phyloP scores from a whole-genome alignment of 129 eudicot species.

The Lactuca sativa region DNA sequence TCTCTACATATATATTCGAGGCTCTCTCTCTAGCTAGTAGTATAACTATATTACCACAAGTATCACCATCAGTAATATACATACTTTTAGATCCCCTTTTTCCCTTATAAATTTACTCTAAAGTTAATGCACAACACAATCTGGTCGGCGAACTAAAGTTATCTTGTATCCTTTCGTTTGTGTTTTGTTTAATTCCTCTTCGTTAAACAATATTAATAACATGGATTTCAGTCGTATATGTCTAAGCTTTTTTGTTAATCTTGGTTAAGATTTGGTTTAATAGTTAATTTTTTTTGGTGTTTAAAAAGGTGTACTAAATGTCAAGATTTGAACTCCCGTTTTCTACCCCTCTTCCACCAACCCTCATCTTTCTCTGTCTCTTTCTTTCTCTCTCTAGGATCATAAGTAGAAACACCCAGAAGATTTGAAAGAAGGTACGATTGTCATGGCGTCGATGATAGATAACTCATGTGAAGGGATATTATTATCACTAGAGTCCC shows the following conservation, averaged over 20 bases:
- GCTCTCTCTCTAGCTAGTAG: conserved; percentile 11
- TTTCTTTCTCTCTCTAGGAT: neutral
- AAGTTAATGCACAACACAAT: neutral
- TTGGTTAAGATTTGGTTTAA: conserved; percentile 1
- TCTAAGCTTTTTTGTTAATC: neutral
- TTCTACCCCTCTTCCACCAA: conserved; percentile 16
- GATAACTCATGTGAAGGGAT: conserved; percentile 71
- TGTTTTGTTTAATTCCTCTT: too few species aligned
- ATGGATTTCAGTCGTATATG: too few species aligned
- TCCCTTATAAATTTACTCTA: neutral
- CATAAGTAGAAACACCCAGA: conserved; percentile 1
- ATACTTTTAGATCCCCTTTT: conserved; percentile 22
- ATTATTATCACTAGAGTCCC: conserved; percentile 71
- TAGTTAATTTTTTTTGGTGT: neutral
- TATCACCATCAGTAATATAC: conserved; percentile 8
- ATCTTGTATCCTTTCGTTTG: neutral
- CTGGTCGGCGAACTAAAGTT: neutral
- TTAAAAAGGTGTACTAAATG: conserved; percentile 15
- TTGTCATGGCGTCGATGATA: conserved; percentile 74
- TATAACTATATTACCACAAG: conserved; percentile 20
- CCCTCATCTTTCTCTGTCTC: conserved; percentile 7
- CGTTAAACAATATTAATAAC: neutral
- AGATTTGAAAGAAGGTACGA: conserved; percentile 26
- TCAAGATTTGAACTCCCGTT: conserved; percentile 14
- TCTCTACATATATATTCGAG: conserved; percentile 36